Evolutionary conservation across 371 early-diverging fungal species (phyloP).

Genomic region (Capillidium heterosporum): DNA sequence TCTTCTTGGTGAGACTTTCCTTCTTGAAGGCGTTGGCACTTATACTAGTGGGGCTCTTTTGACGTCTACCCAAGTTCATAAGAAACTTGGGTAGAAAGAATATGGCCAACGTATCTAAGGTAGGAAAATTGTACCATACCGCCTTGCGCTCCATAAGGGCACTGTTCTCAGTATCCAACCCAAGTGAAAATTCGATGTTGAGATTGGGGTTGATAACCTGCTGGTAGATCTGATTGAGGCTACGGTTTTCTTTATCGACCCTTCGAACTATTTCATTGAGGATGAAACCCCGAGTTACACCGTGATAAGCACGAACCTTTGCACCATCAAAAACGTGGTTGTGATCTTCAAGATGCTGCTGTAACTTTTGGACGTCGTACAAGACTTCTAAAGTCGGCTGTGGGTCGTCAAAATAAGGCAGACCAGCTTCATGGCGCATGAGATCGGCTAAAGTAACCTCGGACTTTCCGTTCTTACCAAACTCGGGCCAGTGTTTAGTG

Average conservation of each 20-base stretch:
- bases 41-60: no score
- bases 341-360: slow-evolving; percentile 29
- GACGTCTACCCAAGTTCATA: not conserved
- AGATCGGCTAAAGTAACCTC: slow-evolving; percentile 40
- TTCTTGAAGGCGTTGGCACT: not conserved
- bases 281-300: slow-evolving; percentile 45
- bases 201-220: slow-evolving; percentile 23
- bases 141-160: not conserved
- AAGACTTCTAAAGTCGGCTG: slow-evolving; percentile 13
- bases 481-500: slow-evolving; percentile 54
- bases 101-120: not conserved
- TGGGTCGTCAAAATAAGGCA: slow-evolving; percentile 27
- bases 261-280: slow-evolving; percentile 47
- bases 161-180: not conserved
- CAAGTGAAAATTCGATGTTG: slow-evolving; percentile 27
- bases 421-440: slow-evolving; percentile 43
- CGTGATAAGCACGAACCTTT: slow-evolving; percentile 34
- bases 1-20: not conserved
- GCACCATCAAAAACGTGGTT: slow-evolving; percentile 38
- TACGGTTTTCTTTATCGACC: slow-evolving; percentile 27
- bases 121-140: not conserved
- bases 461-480: slow-evolving; percentile 48
- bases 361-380: slow-evolving; percentile 13
- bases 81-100: not conserved
- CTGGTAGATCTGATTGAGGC: slow-evolving; percentile 31